A percentile compares a stretch with the other conserved stretches of the same genome.
Evolutionary conservation across 805 yeast genomes (phyloP).

Genomic region (Kazachstania psychrophila): DNA sequence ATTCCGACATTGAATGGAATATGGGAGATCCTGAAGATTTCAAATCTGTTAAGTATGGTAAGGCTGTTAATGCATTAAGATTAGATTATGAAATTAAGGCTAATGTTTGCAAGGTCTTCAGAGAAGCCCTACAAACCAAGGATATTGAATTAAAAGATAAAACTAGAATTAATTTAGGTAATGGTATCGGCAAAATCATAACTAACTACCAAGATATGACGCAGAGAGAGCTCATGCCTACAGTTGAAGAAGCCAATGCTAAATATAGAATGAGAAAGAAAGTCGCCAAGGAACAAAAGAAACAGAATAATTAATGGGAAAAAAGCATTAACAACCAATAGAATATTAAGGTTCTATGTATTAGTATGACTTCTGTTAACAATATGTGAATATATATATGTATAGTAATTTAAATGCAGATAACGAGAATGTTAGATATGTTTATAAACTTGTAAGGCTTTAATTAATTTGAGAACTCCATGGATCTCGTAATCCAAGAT

Average conservation of each 20-base stretch:
- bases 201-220: conserved; percentile 48
- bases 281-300: conserved; percentile 14
- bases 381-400: too few species aligned
- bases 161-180: conserved; percentile 53
- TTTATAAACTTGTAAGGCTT: neutral
- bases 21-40: conserved; percentile 23
- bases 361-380: too few species aligned
- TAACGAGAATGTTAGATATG: too few species aligned
- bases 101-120: conserved; percentile 43
- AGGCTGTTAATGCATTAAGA: conserved; percentile 41
- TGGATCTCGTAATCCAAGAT: conserved; percentile 43
- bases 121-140: conserved; percentile 25
- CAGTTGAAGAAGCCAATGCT: conserved; percentile 61
- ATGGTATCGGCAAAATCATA: conserved; percentile 61
- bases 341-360: too few species aligned
- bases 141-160: conserved; percentile 19
- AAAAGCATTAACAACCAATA: neutral
- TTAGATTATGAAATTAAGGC: conserved; percentile 51
- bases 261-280: conserved; percentile 42
- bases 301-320: neutral
- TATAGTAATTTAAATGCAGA: too few species aligned
- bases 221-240: conserved; percentile 49
- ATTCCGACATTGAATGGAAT: conserved; percentile 59
- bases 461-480: neutral
- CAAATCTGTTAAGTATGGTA: conserved; percentile 36